Evolutionary conservation across 2,329 filamentous ascomycete species (phyloP).

Genomic region (Sporothrix schenckii): DNA sequence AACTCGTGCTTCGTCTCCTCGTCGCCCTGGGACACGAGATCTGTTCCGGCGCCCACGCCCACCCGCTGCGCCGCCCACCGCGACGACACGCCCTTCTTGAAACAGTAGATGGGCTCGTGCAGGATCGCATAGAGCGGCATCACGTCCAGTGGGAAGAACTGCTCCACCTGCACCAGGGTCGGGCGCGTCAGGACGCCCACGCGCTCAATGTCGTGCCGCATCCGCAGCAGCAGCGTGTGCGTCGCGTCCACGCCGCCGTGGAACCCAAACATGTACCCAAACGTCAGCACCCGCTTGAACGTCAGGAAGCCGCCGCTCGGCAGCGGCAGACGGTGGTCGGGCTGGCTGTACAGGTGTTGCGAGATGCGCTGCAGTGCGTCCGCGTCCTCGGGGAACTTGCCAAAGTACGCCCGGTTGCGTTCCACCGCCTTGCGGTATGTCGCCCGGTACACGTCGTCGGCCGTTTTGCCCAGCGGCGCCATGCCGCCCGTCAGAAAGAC

Average conservation of each 20-base stretch:
- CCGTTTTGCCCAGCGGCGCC: slow-evolving; percentile 70
- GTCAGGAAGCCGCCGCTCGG: slow-evolving; percentile 75
- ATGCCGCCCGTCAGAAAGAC: slow-evolving; percentile 84
- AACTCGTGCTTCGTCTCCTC: slow-evolving; percentile 38
- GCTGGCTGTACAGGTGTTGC: slow-evolving; percentile 62
- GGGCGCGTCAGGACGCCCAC: slow-evolving; percentile 76
- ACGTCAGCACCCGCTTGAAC: slow-evolving; percentile 70
- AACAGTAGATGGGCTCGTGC: slow-evolving; percentile 87
- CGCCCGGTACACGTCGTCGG: slow-evolving; percentile 74
- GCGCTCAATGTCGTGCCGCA: slow-evolving; percentile 71
- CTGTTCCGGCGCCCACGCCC: slow-evolving; percentile 45
- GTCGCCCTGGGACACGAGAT: neutral
- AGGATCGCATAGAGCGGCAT: slow-evolving; percentile 82
- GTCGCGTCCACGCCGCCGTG: slow-evolving; percentile 76
- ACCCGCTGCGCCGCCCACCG: slow-evolving; percentile 76
- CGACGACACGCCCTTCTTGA: slow-evolving; percentile 63
- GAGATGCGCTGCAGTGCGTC: slow-evolving; percentile 68
- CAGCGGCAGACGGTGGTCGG: slow-evolving; percentile 58
- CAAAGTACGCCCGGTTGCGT: slow-evolving; percentile 78
- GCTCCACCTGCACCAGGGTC: slow-evolving; percentile 70
- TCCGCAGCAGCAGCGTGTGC: slow-evolving; percentile 72
- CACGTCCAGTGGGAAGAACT: slow-evolving; percentile 69
- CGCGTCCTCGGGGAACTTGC: slow-evolving; percentile 81
- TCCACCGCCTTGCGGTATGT: slow-evolving; percentile 70
- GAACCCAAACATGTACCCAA: slow-evolving; percentile 77